Percentiles rank a stretch among this genome's conserved stretches.
These are phyloP conservation scores for Seiridium unicorne DNA, from an alignment of 2,329 filamentous ascomycete species.

Conservation along the genomic window DNA sequence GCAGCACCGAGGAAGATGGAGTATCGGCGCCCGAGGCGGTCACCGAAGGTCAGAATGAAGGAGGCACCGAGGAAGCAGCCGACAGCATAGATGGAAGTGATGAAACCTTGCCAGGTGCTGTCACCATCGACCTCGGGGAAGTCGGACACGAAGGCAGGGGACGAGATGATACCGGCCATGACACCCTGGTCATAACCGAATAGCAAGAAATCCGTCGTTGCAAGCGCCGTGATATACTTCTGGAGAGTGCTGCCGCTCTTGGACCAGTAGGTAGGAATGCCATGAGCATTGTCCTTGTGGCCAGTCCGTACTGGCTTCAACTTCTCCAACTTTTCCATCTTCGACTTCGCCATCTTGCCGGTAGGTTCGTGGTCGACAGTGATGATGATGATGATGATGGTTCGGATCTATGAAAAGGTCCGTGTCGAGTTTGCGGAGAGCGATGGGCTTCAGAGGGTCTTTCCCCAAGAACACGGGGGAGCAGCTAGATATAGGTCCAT, in stretches of 20 bases:
- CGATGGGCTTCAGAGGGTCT: background rate
- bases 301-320: conserved; percentile 12
- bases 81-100: conserved; percentile 39
- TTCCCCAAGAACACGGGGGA: background rate
- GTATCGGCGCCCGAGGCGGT: conserved; percentile 52
- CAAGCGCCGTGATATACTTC: conserved; percentile 23
- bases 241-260: conserved; percentile 25
- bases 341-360: background rate
- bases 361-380: background rate
- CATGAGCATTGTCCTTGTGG: conserved; percentile 23
- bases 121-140: conserved; percentile 30
- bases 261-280: conserved; percentile 29
- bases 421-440: conserved; percentile 5
- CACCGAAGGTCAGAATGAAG: conserved; percentile 42
- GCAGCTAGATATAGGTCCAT: conserved; percentile 1
- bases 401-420: background rate
- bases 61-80: conserved; percentile 40
- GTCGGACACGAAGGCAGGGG: conserved; percentile 21
- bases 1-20: conserved; percentile 51
- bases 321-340: background rate
- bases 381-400: background rate
- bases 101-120: conserved; percentile 32
- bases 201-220: conserved; percentile 24
- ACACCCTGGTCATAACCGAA: conserved; percentile 31
- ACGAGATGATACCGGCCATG: conserved; percentile 29